These are phyloP conservation scores for Cladophialophora chaetospira DNA, from an alignment of 2,329 filamentous ascomycete genomes.

Conservation along the genomic window DNA sequence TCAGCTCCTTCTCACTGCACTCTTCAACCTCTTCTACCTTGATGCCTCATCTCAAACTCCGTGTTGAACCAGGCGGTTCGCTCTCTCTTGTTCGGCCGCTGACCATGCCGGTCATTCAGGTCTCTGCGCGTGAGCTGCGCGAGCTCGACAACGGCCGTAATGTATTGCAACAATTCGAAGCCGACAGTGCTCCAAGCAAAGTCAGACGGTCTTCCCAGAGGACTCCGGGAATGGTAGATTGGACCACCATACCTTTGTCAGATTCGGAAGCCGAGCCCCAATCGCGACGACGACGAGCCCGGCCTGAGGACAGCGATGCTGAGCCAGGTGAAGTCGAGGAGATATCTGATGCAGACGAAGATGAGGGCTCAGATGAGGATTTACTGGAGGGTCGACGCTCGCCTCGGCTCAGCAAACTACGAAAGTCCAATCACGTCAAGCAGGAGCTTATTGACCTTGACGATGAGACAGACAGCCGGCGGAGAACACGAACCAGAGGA, in stretches of 20 bases:
- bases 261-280: constrained; percentile 25
- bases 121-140: constrained; percentile 19
- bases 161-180: constrained; percentile 18
- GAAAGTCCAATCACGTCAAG: constrained; percentile 5
- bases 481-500: constrained; percentile 19
- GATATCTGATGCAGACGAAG: constrained; percentile 2
- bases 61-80: not conserved
- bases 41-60: not conserved
- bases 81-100: not conserved
- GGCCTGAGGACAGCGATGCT: constrained; percentile 4
- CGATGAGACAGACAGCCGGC: constrained; percentile 16
- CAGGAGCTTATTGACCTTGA: constrained; percentile 20
- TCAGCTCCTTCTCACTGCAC: constrained; percentile 22
- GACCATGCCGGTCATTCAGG: constrained; percentile 16
- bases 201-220: constrained; percentile 2
- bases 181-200: not conserved
- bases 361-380: constrained; percentile 18
- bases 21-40: not conserved
- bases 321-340: not conserved
- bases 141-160: constrained; percentile 20
- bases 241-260: constrained; percentile 23
- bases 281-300: constrained; percentile 7
- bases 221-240: constrained; percentile 14
- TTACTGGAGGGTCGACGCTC: constrained; percentile 17
- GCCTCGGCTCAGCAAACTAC: constrained; percentile 19